Percentiles rank a stretch among this genome's conserved stretches.
Evolutionary conservation across 202 grass and related monocot species (phyloP).

Genomic region (Hordeum pubiflorum): DNA sequence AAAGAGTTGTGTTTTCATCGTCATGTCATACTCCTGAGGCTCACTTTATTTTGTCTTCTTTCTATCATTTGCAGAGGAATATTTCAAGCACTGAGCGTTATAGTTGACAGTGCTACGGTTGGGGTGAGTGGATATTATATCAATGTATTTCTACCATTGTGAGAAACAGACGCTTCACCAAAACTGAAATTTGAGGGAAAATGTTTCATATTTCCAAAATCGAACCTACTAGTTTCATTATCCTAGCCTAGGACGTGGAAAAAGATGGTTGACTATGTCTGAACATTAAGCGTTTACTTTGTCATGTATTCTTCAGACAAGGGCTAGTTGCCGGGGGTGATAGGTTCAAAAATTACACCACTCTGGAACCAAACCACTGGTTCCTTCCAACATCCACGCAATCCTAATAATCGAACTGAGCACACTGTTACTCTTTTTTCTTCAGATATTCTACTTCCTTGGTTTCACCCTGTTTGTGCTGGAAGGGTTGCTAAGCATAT

Average conservation of each 20-base stretch:
- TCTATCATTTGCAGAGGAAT: constrained; percentile 40
- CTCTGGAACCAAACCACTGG: neutral
- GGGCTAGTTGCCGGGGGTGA: neutral
- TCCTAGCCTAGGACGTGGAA: no score
- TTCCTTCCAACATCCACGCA: neutral
- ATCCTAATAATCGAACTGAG: neutral
- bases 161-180: neutral
- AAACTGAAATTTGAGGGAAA: neutral
- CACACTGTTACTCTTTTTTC: neutral
- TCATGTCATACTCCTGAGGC: neutral
- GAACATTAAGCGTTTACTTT: neutral
- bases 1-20: neutral
- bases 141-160: neutral
- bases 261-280: neutral
- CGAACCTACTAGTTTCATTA: neutral
- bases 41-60: neutral
- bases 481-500: constrained; percentile 48
- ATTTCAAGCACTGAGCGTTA: constrained; percentile 36
- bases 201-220: neutral
- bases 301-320: neutral
- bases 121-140: constrained; percentile 38
- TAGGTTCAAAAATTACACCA: neutral
- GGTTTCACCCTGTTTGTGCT: constrained; percentile 50
- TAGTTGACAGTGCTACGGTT: constrained; percentile 14
- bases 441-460: constrained; percentile 56